Percentiles rank a stretch among this genome's conserved stretches.
Evolutionary conservation across 1,284 basidiomycete genomes (phyloP).

Genomic region (Waitea zeae): DNA sequence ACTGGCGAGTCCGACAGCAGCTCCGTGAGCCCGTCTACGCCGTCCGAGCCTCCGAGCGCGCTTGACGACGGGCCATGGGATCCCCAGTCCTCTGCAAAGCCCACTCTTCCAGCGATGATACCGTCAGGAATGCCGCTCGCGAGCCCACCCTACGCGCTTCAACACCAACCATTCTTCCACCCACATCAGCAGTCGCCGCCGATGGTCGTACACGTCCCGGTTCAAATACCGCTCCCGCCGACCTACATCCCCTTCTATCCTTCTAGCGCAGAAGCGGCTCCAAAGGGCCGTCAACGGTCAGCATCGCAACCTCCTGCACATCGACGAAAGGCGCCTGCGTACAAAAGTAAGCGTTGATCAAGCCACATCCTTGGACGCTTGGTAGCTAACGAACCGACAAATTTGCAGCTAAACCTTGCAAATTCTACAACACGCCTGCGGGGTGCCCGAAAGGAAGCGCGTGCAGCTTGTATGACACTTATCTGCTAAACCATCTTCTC

Average conservation of each 20-base stretch:
- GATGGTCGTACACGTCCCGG: no score
- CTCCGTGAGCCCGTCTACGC: neutral
- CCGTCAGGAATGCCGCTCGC: neutral
- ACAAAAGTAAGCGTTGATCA: slow-evolving; percentile 8
- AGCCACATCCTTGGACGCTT: slow-evolving; percentile 16
- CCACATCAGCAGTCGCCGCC: neutral
- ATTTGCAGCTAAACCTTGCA: slow-evolving; percentile 44
- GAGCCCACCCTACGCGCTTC: neutral
- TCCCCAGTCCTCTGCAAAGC: neutral
- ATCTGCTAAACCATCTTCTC: neutral
- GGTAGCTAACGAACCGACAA: slow-evolving; percentile 1
- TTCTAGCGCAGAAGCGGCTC: neutral
- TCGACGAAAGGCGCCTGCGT: slow-evolving; percentile 10
- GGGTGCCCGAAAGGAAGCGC: slow-evolving; percentile 39
- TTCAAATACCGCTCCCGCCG: neutral
- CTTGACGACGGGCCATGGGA: neutral
- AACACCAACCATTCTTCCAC: neutral
- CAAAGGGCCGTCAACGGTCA: neutral
- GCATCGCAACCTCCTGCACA: neutral
- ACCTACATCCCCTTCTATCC: neutral
- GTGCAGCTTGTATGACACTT: slow-evolving; percentile 46
- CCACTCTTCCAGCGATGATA: neutral
- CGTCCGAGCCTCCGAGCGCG: neutral
- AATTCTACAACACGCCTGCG: slow-evolving; percentile 29
- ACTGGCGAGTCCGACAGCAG: neutral